Conservation (phyloP, 176 grass and related monocot species). For the Cocos nucifera region DNA sequence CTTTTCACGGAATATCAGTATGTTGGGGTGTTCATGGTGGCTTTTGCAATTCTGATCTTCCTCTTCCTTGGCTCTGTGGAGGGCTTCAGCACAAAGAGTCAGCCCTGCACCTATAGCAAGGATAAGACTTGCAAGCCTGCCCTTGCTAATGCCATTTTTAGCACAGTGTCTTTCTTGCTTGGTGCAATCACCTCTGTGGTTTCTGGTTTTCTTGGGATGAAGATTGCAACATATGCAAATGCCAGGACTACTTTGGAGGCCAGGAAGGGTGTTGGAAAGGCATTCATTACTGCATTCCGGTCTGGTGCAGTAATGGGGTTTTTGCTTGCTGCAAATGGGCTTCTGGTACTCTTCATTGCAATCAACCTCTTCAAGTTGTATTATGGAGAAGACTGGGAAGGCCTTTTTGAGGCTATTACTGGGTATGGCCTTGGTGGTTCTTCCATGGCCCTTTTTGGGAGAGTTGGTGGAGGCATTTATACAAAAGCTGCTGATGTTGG, state of each 20-base stretch:
- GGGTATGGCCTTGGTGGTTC: constrained; percentile 93
- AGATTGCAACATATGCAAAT: constrained; percentile 91
- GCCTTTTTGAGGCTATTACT: constrained; percentile 86
- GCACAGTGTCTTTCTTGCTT: constrained; percentile 79
- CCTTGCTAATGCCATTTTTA: constrained; percentile 82
- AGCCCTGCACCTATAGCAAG: constrained; percentile 86
- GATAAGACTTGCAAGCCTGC: constrained; percentile 81
- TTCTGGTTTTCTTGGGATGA: constrained; percentile 95
- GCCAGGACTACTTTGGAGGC: constrained; percentile 89
- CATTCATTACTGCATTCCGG: constrained; percentile 78
- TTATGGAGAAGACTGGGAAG: constrained; percentile 95
- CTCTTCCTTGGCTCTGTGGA: constrained; percentile 90
- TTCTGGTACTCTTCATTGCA: constrained; percentile 72
- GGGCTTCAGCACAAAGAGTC: constrained; percentile 76
- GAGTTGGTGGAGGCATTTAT: constrained; percentile 91
- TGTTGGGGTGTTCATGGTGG: constrained; percentile 70
- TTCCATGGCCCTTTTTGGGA: constrained; percentile 91
- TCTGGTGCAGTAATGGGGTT: constrained; percentile 98
- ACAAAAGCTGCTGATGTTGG: constrained; percentile 98
- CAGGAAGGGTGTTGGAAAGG: constrained; percentile 86
- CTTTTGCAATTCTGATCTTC: constrained; percentile 82
- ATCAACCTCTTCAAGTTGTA: constrained; percentile 85
- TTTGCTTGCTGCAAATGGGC: constrained; percentile 89
- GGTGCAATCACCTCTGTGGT: constrained; percentile 79
- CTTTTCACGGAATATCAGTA: constrained; percentile 90